phyloP scores from a whole-genome alignment of 345 rosid genomes.

The Noccaea caerulescens region DNA sequence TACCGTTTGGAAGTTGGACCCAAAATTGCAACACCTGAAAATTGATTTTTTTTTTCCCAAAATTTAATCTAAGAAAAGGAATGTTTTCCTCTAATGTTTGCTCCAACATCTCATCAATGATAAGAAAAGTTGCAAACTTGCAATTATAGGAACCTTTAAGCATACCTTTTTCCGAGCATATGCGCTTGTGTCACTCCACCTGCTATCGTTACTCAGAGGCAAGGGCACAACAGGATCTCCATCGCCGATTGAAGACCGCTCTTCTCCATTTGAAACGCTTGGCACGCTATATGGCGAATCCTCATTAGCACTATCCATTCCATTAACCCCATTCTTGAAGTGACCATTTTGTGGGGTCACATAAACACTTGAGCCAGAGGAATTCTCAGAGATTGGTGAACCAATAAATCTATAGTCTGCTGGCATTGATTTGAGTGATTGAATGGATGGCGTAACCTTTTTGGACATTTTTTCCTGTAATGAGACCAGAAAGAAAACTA shows the following conservation, averaged over 20 bases:
- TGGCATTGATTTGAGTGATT: conserved; percentile 77
- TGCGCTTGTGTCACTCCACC: conserved; percentile 77
- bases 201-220: conserved; percentile 54
- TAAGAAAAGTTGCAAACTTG: not conserved
- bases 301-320: conserved; percentile 46
- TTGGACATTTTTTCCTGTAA: conserved; percentile 55
- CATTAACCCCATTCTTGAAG: conserved; percentile 45
- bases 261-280: conserved; percentile 53
- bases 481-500: conserved; percentile 44
- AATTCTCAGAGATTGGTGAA: conserved; percentile 51
- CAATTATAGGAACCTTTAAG: not conserved
- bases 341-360: conserved; percentile 49
- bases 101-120: not conserved
- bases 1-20: conserved; percentile 63
- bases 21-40: conserved; percentile 70
- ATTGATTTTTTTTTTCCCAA: conserved; percentile 11
- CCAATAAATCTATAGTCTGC: conserved; percentile 61
- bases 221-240: conserved; percentile 53
- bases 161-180: conserved; percentile 78
- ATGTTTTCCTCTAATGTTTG: not conserved
- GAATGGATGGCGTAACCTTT: conserved; percentile 58
- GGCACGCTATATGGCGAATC: conserved; percentile 78
- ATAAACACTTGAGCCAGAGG: conserved; percentile 37
- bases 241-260: conserved; percentile 52
- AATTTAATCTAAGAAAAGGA: not conserved